Evolutionary conservation across 768 basidiomycete species (phyloP).

Genomic region (Naganishia onofrii): DNA sequence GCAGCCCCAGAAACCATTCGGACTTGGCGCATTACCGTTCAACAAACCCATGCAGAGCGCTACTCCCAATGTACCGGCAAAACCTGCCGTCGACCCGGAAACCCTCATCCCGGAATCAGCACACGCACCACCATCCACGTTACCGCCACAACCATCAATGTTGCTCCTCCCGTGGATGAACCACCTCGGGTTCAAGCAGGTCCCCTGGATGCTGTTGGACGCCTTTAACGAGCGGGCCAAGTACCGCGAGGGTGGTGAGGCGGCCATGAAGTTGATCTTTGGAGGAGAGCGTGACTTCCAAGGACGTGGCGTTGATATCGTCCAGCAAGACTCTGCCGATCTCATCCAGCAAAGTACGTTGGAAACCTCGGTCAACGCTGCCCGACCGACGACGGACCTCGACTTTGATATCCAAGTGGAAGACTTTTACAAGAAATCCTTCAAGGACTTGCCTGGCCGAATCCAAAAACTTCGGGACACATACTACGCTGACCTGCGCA

Average conservation of each 20-base stretch:
- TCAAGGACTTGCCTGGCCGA: slow-evolving; percentile 50
- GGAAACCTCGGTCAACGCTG: slow-evolving; percentile 13
- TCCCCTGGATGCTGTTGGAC: slow-evolving; percentile 82
- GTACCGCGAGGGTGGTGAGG: slow-evolving; percentile 76
- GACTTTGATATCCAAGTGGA: slow-evolving; percentile 72
- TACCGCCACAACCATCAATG: slow-evolving; percentile 76
- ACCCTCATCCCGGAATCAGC: slow-evolving; percentile 47
- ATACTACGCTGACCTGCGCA: slow-evolving; percentile 69
- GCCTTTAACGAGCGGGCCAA: slow-evolving; percentile 86
- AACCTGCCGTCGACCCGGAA: slow-evolving; percentile 32
- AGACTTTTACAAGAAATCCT: slow-evolving; percentile 60
- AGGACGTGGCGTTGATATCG: slow-evolving; percentile 20
- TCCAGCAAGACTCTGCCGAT: neutral
- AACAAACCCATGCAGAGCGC: slow-evolving; percentile 45
- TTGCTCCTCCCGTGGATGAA: slow-evolving; percentile 53
- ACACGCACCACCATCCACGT: slow-evolving; percentile 58
- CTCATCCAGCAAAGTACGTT: no score
- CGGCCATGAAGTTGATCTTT: slow-evolving; percentile 71
- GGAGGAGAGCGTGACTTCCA: slow-evolving; percentile 63
- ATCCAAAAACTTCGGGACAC: slow-evolving; percentile 68
- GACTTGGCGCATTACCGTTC: slow-evolving; percentile 20
- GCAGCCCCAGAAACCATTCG: slow-evolving; percentile 9
- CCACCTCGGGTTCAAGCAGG: slow-evolving; percentile 74
- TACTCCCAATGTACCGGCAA: slow-evolving; percentile 39
- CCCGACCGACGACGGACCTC: slow-evolving; percentile 64